Percentiles rank a stretch among this genome's conserved stretches.
phyloP scores from a whole-genome alignment of 2,329 filamentous ascomycete species.

The Camillea tinctor region DNA sequence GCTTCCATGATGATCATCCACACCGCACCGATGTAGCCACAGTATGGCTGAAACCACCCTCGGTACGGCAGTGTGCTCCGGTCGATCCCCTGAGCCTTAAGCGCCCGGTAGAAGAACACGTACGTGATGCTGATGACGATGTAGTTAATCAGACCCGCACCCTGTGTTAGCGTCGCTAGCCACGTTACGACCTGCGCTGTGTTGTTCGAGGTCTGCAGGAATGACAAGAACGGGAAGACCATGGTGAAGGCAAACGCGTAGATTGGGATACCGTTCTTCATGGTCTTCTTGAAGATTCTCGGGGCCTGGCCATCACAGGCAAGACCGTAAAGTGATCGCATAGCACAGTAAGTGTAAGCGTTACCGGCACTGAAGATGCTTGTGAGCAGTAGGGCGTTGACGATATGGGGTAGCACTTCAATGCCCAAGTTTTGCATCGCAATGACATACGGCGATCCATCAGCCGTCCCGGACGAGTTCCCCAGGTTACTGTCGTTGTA shows the following conservation, averaged over 20 bases:
- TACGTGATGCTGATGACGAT: conserved; percentile 60
- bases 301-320: conserved; percentile 56
- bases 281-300: conserved; percentile 51
- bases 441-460: conserved; percentile 55
- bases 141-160: conserved; percentile 56
- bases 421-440: conserved; percentile 59
- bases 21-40: conserved; percentile 45
- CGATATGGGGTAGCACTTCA: conserved; percentile 53
- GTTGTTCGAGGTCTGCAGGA: conserved; percentile 37
- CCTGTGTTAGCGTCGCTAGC: conserved; percentile 40
- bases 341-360: conserved; percentile 60
- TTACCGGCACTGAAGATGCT: conserved; percentile 62
- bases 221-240: conserved; percentile 60
- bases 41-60: conserved; percentile 59
- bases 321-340: conserved; percentile 59
- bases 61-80: conserved; percentile 56
- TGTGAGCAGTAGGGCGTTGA: conserved; percentile 61
- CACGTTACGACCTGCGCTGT: conserved; percentile 32
- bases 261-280: conserved; percentile 59
- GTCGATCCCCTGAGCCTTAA: conserved; percentile 49
- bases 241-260: conserved; percentile 61
- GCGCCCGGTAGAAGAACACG: conserved; percentile 56
- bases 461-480: conserved; percentile 47
- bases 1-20: conserved; percentile 45
- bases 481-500: conserved; percentile 58